phyloP scores from a whole-genome alignment of 1,139 yeast genomes.

The Debaryomyces coudertii region DNA sequence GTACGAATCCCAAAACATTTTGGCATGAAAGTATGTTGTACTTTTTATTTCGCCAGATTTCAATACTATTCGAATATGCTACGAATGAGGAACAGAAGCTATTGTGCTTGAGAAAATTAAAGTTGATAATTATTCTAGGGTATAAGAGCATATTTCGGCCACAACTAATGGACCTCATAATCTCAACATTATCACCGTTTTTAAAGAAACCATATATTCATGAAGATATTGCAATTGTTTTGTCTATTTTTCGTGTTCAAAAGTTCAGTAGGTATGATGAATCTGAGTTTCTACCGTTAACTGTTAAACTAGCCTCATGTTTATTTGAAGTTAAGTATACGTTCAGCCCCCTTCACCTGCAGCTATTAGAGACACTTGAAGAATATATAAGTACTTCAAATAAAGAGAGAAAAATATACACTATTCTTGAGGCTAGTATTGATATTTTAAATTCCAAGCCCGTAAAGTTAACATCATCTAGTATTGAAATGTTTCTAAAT shows the following conservation, averaged over 20 bases:
- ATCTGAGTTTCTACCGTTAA: conserved; percentile 15
- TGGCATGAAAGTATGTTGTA: conserved; percentile 44
- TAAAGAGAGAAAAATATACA: conserved; percentile 11
- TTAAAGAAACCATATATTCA: conserved; percentile 19
- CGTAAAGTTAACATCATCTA: conserved; percentile 11
- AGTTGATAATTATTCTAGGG: conserved; percentile 32
- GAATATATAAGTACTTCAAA: conserved; percentile 13
- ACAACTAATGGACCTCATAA: conserved; percentile 23
- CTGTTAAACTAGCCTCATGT: conserved; percentile 16
- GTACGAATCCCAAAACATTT: conserved; percentile 18
- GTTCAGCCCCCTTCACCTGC: neutral
- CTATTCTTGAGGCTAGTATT: conserved; percentile 18
- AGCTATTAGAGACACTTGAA: conserved; percentile 13
- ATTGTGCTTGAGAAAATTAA: conserved; percentile 40
- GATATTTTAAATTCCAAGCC: conserved; percentile 14
- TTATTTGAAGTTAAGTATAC: conserved; percentile 14
- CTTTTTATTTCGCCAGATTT: conserved; percentile 41
- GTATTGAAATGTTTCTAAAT: conserved; percentile 25
- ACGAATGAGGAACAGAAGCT: conserved; percentile 26
- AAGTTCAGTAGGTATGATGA: conserved; percentile 14
- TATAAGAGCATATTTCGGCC: conserved; percentile 10
- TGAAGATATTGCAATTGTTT: conserved; percentile 27
- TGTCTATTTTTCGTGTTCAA: conserved; percentile 17
- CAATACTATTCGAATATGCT: conserved; percentile 27
- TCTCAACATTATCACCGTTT: conserved; percentile 25